Evolutionary conservation across 164 flowering plant species (phyloP).

Genomic region (Vitis rupestris): DNA sequence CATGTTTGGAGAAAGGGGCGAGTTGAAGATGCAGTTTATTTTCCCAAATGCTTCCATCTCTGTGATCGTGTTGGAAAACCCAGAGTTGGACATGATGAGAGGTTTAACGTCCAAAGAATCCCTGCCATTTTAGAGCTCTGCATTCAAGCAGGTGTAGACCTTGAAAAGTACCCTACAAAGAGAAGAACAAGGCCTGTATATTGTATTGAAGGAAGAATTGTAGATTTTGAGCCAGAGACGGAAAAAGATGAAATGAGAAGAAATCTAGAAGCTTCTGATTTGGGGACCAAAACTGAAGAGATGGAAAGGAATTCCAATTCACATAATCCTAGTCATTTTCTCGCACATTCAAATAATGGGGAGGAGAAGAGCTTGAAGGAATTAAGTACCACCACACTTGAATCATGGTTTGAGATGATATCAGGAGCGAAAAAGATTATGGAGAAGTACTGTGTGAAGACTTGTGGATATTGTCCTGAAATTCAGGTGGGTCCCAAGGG

Average conservation of each 20-base stretch:
- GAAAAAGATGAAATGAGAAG: conserved; percentile 21
- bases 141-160: conserved; percentile 83
- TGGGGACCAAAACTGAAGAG: conserved; percentile 3
- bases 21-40: conserved; percentile 51
- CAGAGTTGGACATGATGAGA: conserved; percentile 73
- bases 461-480: conserved; percentile 85
- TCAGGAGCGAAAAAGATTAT: conserved; percentile 55
- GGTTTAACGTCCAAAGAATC: conserved; percentile 36
- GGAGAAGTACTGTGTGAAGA: conserved; percentile 62
- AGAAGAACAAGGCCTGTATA: conserved; percentile 84
- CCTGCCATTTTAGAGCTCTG: conserved; percentile 90
- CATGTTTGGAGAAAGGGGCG: conserved; percentile 83
- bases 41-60: conserved; percentile 76
- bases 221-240: conserved; percentile 58
- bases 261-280: background rate
- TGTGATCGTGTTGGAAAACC: conserved; percentile 78
- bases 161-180: conserved; percentile 58
- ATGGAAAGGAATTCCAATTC: background rate
- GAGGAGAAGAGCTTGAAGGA: conserved; percentile 23
- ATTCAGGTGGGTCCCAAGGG: conserved; percentile 91
- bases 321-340: background rate
- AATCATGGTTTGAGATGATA: conserved; percentile 62
- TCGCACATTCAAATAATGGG: conserved; percentile 9
- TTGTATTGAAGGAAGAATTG: conserved; percentile 74
- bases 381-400: conserved; percentile 40